Evolutionary conservation across 2,329 filamentous ascomycete genomes (phyloP), one percentile per base, ranked within the genome.

Genomic region (Balansia obtecta): DNA sequence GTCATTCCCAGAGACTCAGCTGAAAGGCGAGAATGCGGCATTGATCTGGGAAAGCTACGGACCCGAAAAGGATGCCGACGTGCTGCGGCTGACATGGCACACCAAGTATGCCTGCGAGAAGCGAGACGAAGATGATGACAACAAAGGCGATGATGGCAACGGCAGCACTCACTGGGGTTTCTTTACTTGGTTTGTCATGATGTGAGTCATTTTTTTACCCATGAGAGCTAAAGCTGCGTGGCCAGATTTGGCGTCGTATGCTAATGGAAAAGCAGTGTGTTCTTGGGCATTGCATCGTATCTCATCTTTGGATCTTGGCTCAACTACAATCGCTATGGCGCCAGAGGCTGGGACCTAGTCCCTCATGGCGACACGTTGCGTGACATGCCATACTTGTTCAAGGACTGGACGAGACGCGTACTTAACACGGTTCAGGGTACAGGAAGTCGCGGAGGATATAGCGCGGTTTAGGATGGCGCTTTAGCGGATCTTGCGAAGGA

Each of bases 251-350:
- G 20, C 20, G 12, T 5, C 10, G 10, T 32, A 30, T 50, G 49
- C 51, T 52, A 27, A 52, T 45, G 4, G 8, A 27, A 30, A 3
- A 33, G 18, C 57, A 95, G 90, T 58, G 71, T 85, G 53, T 98
- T 98, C 77, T 76, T 97, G 55, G 80, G 80, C 44, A 85, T 82
- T 40, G 88, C 93, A 2, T 73, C 90, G 22, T 98, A 97, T 70
- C 83, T 98, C 57, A 95, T 97, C 65, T 97, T 97, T 63, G 90
- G 91, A 56, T 95, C 90, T 18, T 98, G 93, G 93, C 82, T 97
- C 65, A 97, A 97, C 74, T 97, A 97, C 76, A 96, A 89, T 72
- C 86, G 90, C 54, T 95, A 95, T 68, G 91, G 91, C 45, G 90
- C 91, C 48, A 79, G 91, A 43, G 93, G 93, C 51, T 97, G 90